Evolutionary conservation across 371 early-diverging fungal species (phyloP).

Genomic region (Chytridiales sp.): DNA sequence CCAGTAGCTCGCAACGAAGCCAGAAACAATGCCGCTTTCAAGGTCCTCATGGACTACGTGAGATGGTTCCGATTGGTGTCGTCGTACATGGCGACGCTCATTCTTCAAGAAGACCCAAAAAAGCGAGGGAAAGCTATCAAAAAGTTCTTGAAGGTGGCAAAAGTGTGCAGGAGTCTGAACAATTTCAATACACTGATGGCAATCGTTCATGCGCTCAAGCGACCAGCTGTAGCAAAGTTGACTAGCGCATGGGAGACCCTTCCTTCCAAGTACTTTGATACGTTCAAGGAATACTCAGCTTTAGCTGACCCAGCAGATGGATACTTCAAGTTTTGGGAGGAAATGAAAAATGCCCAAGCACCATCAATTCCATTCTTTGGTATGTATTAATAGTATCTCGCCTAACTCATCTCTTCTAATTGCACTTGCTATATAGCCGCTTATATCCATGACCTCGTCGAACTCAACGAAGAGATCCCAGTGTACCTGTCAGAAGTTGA

Average conservation of each 20-base stretch:
- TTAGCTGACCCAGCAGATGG: conserved; percentile 42
- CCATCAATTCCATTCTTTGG: conserved; percentile 50
- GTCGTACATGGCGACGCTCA: conserved; percentile 36
- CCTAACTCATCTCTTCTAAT: neutral
- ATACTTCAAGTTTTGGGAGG: conserved; percentile 41
- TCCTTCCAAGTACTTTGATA: conserved; percentile 40
- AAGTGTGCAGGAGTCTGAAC: conserved; percentile 41
- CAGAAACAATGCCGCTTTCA: conserved; percentile 36
- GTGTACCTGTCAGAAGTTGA: conserved; percentile 22
- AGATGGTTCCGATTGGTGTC: conserved; percentile 46
- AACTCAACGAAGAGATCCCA: conserved; percentile 41
- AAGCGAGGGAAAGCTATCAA: conserved; percentile 43
- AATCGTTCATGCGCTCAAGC: conserved; percentile 41
- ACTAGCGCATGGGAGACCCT: conserved; percentile 46
- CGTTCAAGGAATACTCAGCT: conserved; percentile 31
- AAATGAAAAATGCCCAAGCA: conserved; percentile 32
- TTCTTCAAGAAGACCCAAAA: conserved; percentile 45
- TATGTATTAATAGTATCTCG: conserved; percentile 10
- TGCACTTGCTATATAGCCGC: conserved; percentile 26
- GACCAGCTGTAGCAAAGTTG: conserved; percentile 35
- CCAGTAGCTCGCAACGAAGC: conserved; percentile 25
- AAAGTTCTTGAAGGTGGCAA: conserved; percentile 46
- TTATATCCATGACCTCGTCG: conserved; percentile 45
- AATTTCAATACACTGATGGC: conserved; percentile 48
- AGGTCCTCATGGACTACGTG: conserved; percentile 43